These are phyloP conservation scores for Raphanus raphanistrum DNA, from an alignment of 345 rosid species.

Conservation along the genomic window DNA sequence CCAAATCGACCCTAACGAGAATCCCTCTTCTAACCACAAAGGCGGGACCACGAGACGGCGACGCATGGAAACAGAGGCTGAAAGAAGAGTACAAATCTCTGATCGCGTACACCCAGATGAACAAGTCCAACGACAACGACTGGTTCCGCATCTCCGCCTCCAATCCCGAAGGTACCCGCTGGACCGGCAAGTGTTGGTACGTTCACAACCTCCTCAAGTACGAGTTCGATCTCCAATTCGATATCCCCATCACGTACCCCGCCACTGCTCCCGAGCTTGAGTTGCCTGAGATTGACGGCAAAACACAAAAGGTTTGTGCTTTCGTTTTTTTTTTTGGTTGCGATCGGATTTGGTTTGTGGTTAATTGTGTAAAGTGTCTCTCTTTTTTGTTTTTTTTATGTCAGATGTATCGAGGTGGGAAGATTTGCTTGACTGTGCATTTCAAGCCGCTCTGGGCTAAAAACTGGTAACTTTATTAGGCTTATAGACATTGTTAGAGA, in stretches of 20 bases:
- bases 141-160: slow-evolving; percentile 97
- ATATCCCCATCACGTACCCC: slow-evolving; percentile 87
- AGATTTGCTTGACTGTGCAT: slow-evolving; percentile 95
- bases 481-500: slow-evolving; percentile 1
- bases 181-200: slow-evolving; percentile 99
- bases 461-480: slow-evolving; percentile 56
- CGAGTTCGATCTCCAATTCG: slow-evolving; percentile 95
- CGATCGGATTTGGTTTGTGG: not conserved
- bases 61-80: slow-evolving; percentile 86
- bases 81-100: slow-evolving; percentile 94
- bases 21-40: slow-evolving; percentile 76
- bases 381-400: not conserved
- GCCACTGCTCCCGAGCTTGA: slow-evolving; percentile 94
- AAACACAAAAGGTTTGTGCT: slow-evolving; percentile 77
- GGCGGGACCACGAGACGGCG: slow-evolving; percentile 94
- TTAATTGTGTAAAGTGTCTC: not conserved
- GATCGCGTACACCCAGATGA: slow-evolving; percentile 96
- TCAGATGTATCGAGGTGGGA: slow-evolving; percentile 99
- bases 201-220: slow-evolving; percentile 95
- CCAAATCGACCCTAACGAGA: slow-evolving; percentile 86
- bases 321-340: not conserved
- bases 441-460: slow-evolving; percentile 99
- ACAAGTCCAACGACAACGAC: slow-evolving; percentile 96
- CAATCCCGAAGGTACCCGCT: slow-evolving; percentile 87
- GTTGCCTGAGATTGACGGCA: slow-evolving; percentile 88